These are phyloP conservation scores for Cicer judaicum DNA, from an alignment of 306 rosid species.

Conservation along the genomic window DNA sequence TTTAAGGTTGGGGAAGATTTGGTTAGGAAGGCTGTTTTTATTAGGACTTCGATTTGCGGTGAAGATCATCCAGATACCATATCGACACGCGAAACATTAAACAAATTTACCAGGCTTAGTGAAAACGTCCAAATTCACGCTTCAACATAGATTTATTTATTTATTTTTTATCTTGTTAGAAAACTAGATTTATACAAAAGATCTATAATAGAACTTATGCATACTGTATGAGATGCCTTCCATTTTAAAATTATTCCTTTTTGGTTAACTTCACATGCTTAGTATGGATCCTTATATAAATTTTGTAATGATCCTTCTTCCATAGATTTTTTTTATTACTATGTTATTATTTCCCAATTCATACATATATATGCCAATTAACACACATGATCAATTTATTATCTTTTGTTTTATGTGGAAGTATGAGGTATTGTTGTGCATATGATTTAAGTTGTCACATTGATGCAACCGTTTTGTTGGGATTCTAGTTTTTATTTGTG, in stretches of 20 bases:
- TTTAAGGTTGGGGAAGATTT: slow-evolving; percentile 85
- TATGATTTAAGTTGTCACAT: not conserved
- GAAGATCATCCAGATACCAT: slow-evolving; percentile 84
- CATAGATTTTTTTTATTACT: no score
- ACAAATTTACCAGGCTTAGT: slow-evolving; percentile 79
- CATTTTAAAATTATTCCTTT: no score
- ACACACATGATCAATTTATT: no score
- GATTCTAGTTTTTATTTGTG: not conserved
- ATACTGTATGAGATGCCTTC: slow-evolving; percentile 46
- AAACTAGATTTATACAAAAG: slow-evolving; percentile 53
- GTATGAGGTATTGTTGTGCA: no score
- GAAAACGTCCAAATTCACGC: slow-evolving; percentile 68
- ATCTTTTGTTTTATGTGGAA: no score
- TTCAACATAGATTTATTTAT: slow-evolving; percentile 58
- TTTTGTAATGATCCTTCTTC: no score
- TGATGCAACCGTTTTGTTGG: not conserved
- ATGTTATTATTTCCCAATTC: no score
- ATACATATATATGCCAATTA: no score
- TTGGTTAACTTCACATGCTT: no score
- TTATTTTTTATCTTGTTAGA: slow-evolving; percentile 45
- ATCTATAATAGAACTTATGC: slow-evolving; percentile 61
- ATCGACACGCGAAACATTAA: slow-evolving; percentile 78
- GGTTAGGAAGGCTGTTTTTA: slow-evolving; percentile 81
- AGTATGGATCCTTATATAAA: no score
- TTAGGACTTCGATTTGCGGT: slow-evolving; percentile 87